Evolutionary conservation across 768 basidiomycete genomes (phyloP), one percentile per base, ranked within the genome.

Genomic region (Austroboletus eburneus): DNA sequence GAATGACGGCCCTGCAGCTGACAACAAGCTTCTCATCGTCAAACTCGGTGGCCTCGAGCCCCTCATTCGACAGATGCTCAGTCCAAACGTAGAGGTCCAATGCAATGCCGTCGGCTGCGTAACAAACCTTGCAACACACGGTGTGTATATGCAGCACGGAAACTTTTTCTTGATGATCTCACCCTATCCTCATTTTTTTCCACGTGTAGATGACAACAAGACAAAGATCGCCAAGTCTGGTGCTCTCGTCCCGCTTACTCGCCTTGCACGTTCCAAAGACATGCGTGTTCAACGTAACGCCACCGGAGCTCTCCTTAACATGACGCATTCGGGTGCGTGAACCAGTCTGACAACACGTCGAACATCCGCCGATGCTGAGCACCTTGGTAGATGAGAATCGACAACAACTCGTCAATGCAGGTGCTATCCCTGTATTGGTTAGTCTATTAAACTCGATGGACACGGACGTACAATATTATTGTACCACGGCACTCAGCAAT

Each of bases 381-480:
- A 43, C n/a, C 17, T 34, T 32, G 34, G 22, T 45, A 94, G 96
- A 99, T 63, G 96, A 99, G 72, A 99, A 99, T 67, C 77, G 96
- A 45, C 95, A 98, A 61, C 95, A 98, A 58, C 85, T 99, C 45
- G 96, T 99, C 56, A 93, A 92, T 55, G 96, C 96, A 23, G 96
- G 96, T 4, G 96, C 96, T 18, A 97, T 99, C 49, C 96, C 96
- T 14, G 96, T 99, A 24, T 79, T 95, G 10, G 96, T 99, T 55
- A 86, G 86, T 60, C 76, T 99, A 27, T 74, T 99, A 52, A 96
- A 94, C 63, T 93, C 91, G 5, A 83, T 88, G 39, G 96, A 99
- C 65, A 99, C 96, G n/a, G 96, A 99, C 62, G 96, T 99, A 2
- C 96, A 99, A 66, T 99, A 99, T 62, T 99, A 99, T 65, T 99